Evolutionary conservation across 768 basidiomycete species (phyloP).

Genomic region (Cyclocybe cylindracea): DNA sequence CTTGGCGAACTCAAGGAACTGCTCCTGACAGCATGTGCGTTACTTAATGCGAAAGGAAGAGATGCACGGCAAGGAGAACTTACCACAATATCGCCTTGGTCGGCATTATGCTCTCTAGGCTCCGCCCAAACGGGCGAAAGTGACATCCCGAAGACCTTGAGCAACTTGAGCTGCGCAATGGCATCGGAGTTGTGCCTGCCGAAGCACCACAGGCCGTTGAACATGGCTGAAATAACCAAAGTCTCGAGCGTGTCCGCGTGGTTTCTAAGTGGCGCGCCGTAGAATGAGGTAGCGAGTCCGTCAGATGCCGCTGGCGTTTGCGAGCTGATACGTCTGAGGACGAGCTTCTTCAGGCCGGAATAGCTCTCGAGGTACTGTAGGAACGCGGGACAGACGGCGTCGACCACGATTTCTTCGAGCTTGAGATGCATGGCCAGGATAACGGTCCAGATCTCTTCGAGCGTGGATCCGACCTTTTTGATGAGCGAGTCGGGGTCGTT

Average conservation of each 20-base stretch:
- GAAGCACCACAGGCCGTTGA: slow-evolving; percentile 17
- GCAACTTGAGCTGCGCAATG: not conserved
- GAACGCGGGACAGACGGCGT: not conserved
- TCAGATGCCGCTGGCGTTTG: not conserved
- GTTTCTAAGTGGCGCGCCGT: not conserved
- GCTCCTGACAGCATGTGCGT: too few relatives aligned
- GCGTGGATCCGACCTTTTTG: too few relatives aligned
- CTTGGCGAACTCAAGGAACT: too few relatives aligned
- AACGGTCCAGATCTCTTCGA: not conserved
- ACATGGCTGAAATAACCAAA: slow-evolving; percentile 9
- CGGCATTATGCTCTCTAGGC: too few relatives aligned
- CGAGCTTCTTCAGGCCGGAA: not conserved
- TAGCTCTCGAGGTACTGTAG: not conserved
- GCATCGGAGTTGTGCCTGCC: slow-evolving; percentile 6
- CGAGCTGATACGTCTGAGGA: not conserved
- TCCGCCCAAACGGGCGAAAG: too few relatives aligned
- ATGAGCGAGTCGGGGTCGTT: too few relatives aligned
- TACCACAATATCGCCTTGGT: too few relatives aligned
- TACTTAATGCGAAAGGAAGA: too few relatives aligned
- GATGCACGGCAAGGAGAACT: too few relatives aligned
- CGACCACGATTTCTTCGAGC: not conserved
- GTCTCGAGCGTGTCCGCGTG: slow-evolving; percentile 6
- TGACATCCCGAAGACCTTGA: not conserved
- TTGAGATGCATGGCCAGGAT: not conserved
- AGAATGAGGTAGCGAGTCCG: slow-evolving; percentile 2